A percentile compares a stretch with the other conserved stretches of the same genome.
Conservation (phyloP, 192 early-diverging fungal genomes). For the Entophlyctis luteolus region DNA sequence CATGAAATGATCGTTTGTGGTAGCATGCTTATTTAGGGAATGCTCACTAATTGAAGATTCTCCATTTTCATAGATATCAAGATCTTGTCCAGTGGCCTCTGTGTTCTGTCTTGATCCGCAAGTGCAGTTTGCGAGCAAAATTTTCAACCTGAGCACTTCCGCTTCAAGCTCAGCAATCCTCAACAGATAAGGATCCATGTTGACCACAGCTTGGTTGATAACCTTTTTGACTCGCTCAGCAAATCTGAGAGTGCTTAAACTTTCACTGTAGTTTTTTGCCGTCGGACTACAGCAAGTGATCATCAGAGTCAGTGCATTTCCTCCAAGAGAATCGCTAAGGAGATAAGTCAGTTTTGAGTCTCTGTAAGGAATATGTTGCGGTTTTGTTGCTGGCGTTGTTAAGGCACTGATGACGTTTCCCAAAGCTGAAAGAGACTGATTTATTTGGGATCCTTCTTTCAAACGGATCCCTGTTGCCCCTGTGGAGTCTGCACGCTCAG, state of each 20-base stretch:
- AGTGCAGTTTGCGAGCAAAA: conserved; percentile 25
- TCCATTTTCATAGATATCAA: too few species aligned
- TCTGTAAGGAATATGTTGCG: conserved; percentile 38
- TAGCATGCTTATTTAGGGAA: too few species aligned
- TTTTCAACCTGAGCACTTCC: conserved; percentile 25
- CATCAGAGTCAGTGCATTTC: conserved; percentile 52
- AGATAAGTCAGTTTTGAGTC: conserved; percentile 55
- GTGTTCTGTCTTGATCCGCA: too few species aligned
- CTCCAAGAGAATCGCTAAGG: conserved; percentile 48
- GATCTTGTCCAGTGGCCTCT: too few species aligned
- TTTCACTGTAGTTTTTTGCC: conserved; percentile 7
- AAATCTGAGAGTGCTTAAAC: conserved; percentile 31
- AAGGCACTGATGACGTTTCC: conserved; percentile 84
- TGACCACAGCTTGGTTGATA: conserved; percentile 35
- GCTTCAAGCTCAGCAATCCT: conserved; percentile 36
- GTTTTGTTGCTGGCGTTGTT: conserved; percentile 27
- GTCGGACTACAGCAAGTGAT: conserved; percentile 14
- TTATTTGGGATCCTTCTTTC: conserved; percentile 80
- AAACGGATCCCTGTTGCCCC: conserved; percentile 78
- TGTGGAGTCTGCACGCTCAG: conserved; percentile 83
- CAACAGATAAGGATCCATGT: conserved; percentile 40
- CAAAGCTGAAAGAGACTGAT: conserved; percentile 71
- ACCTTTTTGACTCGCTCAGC: conserved; percentile 45
- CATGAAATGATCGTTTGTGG: too few species aligned
- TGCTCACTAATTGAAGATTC: too few species aligned